Conservation (phyloP, 2,329 filamentous ascomycete species). For the Aspergillus hiratsukae region DNA sequence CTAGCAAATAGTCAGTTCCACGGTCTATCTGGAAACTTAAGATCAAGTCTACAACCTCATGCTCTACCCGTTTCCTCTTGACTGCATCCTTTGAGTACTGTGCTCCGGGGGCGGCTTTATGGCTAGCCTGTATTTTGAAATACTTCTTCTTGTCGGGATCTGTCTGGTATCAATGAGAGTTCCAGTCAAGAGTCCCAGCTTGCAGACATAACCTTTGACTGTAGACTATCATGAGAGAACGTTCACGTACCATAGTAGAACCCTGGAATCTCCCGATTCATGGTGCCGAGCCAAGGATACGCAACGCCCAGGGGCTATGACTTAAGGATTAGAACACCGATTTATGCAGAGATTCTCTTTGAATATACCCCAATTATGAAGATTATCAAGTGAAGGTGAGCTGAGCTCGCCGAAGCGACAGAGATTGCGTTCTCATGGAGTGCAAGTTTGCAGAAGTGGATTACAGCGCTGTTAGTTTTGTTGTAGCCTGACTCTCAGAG, state of each 20-base stretch:
- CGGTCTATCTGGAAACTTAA: not conserved
- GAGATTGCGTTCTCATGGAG: not conserved
- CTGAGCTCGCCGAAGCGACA: not conserved
- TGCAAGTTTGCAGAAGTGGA: not conserved
- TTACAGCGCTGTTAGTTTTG: not conserved
- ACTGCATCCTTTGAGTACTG: slow-evolving; percentile 57
- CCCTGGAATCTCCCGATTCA: slow-evolving; percentile 31
- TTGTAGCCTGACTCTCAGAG: not conserved
- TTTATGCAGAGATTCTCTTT: not conserved
- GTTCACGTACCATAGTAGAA: slow-evolving; percentile 31
- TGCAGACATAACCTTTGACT: not conserved
- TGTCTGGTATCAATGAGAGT: slow-evolving; percentile 11
- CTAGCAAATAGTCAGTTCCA: slow-evolving; percentile 16
- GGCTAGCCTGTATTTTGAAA: slow-evolving; percentile 59
- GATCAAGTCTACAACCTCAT: slow-evolving; percentile 25
- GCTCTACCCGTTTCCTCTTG: slow-evolving; percentile 51
- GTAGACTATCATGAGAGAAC: not conserved
- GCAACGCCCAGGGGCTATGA: not conserved
- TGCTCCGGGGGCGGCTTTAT: slow-evolving; percentile 47
- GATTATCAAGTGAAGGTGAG: not conserved
- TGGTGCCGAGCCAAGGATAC: slow-evolving; percentile 6
- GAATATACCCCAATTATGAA: not conserved
- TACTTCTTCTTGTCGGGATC: slow-evolving; percentile 58
- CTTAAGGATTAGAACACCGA: not conserved
- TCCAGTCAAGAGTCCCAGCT: not conserved